phyloP scores from a whole-genome alignment of 2,329 filamentous ascomycete genomes.

The Calonectria naviculata region DNA sequence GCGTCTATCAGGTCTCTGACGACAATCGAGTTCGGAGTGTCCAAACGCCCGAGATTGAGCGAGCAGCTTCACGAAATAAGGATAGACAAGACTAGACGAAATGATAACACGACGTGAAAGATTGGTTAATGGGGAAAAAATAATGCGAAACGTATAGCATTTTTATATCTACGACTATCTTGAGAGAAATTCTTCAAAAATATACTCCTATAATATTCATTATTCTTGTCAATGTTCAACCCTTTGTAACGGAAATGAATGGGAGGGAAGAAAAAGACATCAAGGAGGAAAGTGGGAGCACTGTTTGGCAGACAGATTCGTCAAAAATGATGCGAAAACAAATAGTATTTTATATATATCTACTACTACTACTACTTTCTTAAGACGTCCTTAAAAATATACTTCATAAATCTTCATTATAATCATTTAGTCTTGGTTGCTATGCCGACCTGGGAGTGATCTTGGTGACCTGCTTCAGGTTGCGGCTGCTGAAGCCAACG shows the following conservation, averaged over 20 bases:
- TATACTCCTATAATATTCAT: conserved; percentile 33
- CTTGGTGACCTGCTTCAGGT: conserved; percentile 37
- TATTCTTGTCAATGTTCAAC: no score
- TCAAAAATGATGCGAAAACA: not conserved
- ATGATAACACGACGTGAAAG: conserved; percentile 7
- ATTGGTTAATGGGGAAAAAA: not conserved
- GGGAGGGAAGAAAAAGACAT: no score
- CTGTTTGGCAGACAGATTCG: no score
- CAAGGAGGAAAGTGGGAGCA: no score
- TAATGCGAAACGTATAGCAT: conserved; percentile 10
- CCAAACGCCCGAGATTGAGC: conserved; percentile 38
- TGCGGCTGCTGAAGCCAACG: conserved; percentile 42
- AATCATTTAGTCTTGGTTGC: conserved; percentile 15
- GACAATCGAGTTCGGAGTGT: conserved; percentile 20
- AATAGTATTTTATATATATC: not conserved
- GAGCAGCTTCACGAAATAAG: conserved; percentile 37
- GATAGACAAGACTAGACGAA: conserved; percentile 37
- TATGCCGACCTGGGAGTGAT: conserved; percentile 34
- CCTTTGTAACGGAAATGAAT: no score
- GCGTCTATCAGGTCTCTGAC: conserved; percentile 64
- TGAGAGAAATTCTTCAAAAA: not conserved
- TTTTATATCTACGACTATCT: conserved; percentile 11
- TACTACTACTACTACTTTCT: not conserved
- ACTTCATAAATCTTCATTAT: conserved; percentile 29
- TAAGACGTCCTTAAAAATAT: not conserved